Evolutionary conservation across 2,329 filamentous ascomycete genomes (phyloP).

Genomic region (Penicillium sclerotiorum): DNA sequence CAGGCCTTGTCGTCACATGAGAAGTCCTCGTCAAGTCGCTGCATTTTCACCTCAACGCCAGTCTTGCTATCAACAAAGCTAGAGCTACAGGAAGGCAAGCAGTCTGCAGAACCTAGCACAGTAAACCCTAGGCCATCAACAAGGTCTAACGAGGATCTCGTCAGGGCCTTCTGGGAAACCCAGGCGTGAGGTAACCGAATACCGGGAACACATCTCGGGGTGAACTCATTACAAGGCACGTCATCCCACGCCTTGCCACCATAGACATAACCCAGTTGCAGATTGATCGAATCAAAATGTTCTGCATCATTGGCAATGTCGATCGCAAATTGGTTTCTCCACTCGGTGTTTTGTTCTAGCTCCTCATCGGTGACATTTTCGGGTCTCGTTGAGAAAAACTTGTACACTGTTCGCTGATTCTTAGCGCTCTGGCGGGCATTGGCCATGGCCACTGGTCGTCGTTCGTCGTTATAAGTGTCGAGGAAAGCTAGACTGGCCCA

Average conservation of each 20-base stretch:
- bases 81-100: neutral
- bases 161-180: neutral
- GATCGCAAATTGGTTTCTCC: neutral
- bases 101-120: neutral
- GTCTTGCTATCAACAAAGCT: neutral
- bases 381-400: neutral
- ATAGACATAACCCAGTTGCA: neutral
- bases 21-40: neutral
- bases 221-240: neutral
- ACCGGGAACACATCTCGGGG: neutral
- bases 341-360: neutral
- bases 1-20: neutral
- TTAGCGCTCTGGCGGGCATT: neutral
- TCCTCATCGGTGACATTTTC: neutral
- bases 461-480: slow-evolving; percentile 42
- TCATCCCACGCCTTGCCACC: neutral
- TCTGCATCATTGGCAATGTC: neutral
- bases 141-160: neutral
- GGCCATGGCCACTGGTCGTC: neutral
- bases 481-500: slow-evolving; percentile 30
- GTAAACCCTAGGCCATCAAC: neutral
- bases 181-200: neutral
- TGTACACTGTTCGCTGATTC: neutral
- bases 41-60: neutral
- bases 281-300: neutral